These are phyloP conservation scores for barrel medic (Medicago truncatula) DNA, from an alignment of 306 rosid genomes.

Conservation along the genomic window MtrunA17r5.0-ANR NC_053048.1:47618001-47618500, in stretches of 20 bases:
- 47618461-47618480: background rate
- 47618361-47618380: background rate
- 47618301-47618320: background rate
- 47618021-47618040: background rate
- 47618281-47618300: constrained; percentile 2
- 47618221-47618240: background rate
- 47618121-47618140: background rate
- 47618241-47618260: background rate
- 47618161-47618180: background rate
- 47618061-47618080: background rate
- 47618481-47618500: constrained; percentile 26
- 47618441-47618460: background rate
- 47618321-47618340: background rate
- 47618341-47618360: background rate
- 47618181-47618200: background rate
- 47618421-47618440: constrained; percentile 19
- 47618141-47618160: background rate
- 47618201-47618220: background rate
- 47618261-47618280: background rate
- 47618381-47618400: constrained; percentile 3
- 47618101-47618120: background rate
- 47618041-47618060: background rate
- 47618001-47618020: background rate
- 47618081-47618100: background rate
- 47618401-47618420: background rate